phyloP scores from a whole-genome alignment of 768 basidiomycete genomes.

The Kwoniella botswanensis region DNA sequence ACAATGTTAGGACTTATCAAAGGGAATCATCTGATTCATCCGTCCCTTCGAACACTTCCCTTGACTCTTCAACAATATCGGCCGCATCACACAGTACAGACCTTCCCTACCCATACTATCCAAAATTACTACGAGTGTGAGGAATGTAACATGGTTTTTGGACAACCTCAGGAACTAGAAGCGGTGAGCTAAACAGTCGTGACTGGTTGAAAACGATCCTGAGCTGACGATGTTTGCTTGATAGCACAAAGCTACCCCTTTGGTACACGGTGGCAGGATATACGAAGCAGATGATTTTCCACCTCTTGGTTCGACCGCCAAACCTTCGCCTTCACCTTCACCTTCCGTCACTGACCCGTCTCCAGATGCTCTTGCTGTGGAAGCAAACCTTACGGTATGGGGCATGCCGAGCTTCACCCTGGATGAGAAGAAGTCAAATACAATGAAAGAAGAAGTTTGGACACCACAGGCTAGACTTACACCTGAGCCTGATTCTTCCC shows the following conservation, averaged over 20 bases:
- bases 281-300: slow-evolving; percentile 5
- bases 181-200: not conserved
- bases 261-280: slow-evolving; percentile 1
- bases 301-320: not conserved
- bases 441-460: not conserved
- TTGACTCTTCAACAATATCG: not conserved
- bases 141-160: slow-evolving; percentile 10
- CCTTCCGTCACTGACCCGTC: not conserved
- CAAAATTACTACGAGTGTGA: slow-evolving; percentile 4
- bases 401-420: slow-evolving; percentile 3
- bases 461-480: slow-evolving; percentile 9
- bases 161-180: not conserved
- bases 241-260: slow-evolving; percentile 10
- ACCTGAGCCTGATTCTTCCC: not conserved
- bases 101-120: slow-evolving; percentile 7
- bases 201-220: too few relatives aligned
- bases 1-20: slow-evolving; percentile 1
- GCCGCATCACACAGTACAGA: not conserved
- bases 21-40: not conserved
- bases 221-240: not conserved
- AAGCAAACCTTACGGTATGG: not conserved
- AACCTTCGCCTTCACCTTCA: not conserved
- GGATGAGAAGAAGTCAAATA: not conserved
- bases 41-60: not conserved
- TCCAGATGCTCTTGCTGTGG: not conserved